Evolutionary conservation across 441 rosid genomes (phyloP).

Genomic region (Croton laevigatus): DNA sequence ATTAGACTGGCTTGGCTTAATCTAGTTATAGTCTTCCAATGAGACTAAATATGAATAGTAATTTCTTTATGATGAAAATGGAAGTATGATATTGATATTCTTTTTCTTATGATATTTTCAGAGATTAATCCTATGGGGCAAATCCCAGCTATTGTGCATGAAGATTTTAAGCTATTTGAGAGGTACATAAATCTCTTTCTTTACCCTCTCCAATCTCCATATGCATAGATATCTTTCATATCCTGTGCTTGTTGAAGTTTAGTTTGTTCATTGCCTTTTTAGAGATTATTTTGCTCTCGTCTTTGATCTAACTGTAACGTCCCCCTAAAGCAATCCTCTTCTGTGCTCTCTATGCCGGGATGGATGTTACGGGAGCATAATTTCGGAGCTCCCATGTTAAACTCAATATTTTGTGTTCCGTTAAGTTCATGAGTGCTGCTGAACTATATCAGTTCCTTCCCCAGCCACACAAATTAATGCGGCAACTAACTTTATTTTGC

Average conservation of each 20-base stretch:
- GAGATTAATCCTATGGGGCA: slow-evolving; percentile 66
- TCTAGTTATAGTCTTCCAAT: too few relatives aligned
- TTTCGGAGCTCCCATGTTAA: not conserved
- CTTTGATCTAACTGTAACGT: too few relatives aligned
- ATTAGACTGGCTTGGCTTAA: not conserved
- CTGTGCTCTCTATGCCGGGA: too few relatives aligned
- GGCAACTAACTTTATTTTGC: not conserved
- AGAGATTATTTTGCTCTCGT: too few relatives aligned
- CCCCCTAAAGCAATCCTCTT: too few relatives aligned
- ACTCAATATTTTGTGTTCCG: not conserved
- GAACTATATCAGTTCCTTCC: not conserved
- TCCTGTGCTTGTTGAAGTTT: too few relatives aligned
- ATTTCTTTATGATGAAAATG: not conserved
- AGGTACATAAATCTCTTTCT: slow-evolving; percentile 59
- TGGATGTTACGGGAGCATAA: too few relatives aligned
- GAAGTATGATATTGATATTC: not conserved
- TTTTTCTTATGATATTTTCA: slow-evolving; percentile 16
- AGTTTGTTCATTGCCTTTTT: too few relatives aligned
- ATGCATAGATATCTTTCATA: too few relatives aligned
- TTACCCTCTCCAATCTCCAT: too few relatives aligned
- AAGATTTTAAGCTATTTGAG: slow-evolving; percentile 73
- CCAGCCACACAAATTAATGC: not conserved
- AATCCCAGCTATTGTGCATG: slow-evolving; percentile 81
- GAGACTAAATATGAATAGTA: not conserved
- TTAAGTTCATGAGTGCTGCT: not conserved